phyloP scores from a whole-genome alignment of 2,329 filamentous ascomycete genomes.

The Calonectria pseudoreteaudii region DNA sequence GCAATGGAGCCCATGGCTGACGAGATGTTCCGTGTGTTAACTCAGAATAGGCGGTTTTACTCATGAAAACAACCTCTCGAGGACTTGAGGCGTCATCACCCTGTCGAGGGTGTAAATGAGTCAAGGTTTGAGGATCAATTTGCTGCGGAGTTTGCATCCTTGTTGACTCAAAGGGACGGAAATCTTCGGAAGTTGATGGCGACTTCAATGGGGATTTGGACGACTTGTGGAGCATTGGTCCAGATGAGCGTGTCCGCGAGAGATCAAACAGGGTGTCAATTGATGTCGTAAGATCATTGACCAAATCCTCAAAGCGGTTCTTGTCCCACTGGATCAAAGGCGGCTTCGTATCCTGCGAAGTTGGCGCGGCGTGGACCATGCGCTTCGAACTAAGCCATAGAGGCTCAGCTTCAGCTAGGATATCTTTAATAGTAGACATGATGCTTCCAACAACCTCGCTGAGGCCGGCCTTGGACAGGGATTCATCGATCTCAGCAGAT shows the following conservation, averaged over 20 bases:
- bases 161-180: conserved; percentile 67
- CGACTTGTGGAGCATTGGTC: conserved; percentile 47
- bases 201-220: conserved; percentile 51
- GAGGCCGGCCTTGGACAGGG: conserved; percentile 77
- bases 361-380: conserved; percentile 51
- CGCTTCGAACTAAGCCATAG: conserved; percentile 74
- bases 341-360: conserved; percentile 64
- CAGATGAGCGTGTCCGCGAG: conserved; percentile 71
- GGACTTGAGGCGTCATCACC: conserved; percentile 47
- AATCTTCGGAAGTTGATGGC: conserved; percentile 55
- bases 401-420: conserved; percentile 79
- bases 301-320: conserved; percentile 78
- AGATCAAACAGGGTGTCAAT: conserved; percentile 86
- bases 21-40: conserved; percentile 56
- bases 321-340: conserved; percentile 75
- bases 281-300: conserved; percentile 79
- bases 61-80: conserved; percentile 62
- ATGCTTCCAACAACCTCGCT: conserved; percentile 83
- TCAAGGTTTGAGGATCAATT: conserved; percentile 67
- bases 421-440: conserved; percentile 84
- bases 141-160: conserved; percentile 72
- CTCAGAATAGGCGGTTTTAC: conserved; percentile 64
- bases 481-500: conserved; percentile 77
- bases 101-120: conserved; percentile 58
- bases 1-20: conserved; percentile 65